Conservation (phyloP, 2,329 filamentous ascomycete species). For the Diplodia corticola region DNA sequence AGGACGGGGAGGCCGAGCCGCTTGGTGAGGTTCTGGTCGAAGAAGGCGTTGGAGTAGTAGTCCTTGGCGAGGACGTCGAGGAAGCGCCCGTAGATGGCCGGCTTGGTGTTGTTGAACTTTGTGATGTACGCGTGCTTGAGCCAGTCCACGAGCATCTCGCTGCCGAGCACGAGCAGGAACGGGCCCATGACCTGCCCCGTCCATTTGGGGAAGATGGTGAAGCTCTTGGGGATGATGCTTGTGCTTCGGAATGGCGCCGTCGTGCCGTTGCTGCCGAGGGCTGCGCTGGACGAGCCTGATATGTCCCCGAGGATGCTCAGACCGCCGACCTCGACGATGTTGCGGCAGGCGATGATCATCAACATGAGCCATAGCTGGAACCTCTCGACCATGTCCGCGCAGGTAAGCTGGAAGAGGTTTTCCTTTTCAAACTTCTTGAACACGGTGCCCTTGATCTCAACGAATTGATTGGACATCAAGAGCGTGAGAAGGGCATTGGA, state of each 20-base stretch:
- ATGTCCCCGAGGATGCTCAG: conserved; percentile 56
- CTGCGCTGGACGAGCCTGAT: conserved; percentile 28
- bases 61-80: conserved; percentile 95
- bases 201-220: conserved; percentile 84
- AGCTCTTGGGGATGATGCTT: conserved; percentile 84
- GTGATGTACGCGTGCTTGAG: conserved; percentile 97
- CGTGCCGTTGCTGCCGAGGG: conserved; percentile 49
- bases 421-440: conserved; percentile 99
- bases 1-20: conserved; percentile 88
- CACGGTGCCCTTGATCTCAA: conserved; percentile 97
- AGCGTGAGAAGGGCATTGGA: conserved; percentile 92
- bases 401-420: conserved; percentile 93
- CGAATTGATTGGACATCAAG: conserved; percentile 94
- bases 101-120: conserved; percentile 98
- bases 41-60: conserved; percentile 95
- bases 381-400: conserved; percentile 92
- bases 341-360: conserved; percentile 91
- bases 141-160: conserved; percentile 95
- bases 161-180: conserved; percentile 90
- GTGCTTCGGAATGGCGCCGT: conserved; percentile 61
- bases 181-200: conserved; percentile 88
- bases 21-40: conserved; percentile 84
- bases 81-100: conserved; percentile 83
- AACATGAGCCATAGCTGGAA: conserved; percentile 99
- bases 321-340: conserved; percentile 92